Conservation (phyloP, 495 filamentous ascomycete genomes). For the Xylaria curta region DNA sequence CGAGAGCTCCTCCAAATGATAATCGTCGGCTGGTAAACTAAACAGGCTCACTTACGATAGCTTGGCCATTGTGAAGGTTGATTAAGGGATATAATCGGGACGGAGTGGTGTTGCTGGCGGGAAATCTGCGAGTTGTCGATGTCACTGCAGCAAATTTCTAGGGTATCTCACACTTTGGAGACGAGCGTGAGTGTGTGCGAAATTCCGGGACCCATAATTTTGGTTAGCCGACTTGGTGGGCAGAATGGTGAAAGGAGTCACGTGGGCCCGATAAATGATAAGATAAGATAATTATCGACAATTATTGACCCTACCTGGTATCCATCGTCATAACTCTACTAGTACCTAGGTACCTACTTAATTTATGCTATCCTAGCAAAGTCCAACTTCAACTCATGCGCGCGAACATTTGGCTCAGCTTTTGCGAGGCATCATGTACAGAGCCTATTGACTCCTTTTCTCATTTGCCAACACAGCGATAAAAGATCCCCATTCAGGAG, state of each 20-base stretch:
- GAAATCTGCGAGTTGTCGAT: slow-evolving; percentile 27
- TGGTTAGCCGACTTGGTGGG: slow-evolving; percentile 23
- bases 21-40: slow-evolving; percentile 13
- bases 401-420: neutral
- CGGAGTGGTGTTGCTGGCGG: slow-evolving; percentile 28
- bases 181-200: slow-evolving; percentile 21
- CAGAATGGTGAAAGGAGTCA: neutral
- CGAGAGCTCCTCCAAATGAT: neutral
- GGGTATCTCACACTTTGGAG: slow-evolving; percentile 11
- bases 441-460: neutral
- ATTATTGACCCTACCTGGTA: neutral
- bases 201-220: slow-evolving; percentile 24
- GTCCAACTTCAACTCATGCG: neutral
- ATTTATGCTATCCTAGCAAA: too few relatives aligned
- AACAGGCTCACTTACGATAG: slow-evolving; percentile 49
- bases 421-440: neutral
- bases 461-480: neutral
- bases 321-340: neutral
- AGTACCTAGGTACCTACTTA: too few relatives aligned
- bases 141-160: slow-evolving; percentile 29
- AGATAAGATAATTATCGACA: neutral
- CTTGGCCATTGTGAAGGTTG: slow-evolving; percentile 58
- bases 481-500: neutral
- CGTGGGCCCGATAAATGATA: slow-evolving; percentile 18
- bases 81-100: slow-evolving; percentile 34